A percentile compares a stretch with the other conserved stretches of the same genome.
These are phyloP conservation scores for Mycena chlorophos DNA, from an alignment of 768 basidiomycete species.

Conservation along the genomic window DNA sequence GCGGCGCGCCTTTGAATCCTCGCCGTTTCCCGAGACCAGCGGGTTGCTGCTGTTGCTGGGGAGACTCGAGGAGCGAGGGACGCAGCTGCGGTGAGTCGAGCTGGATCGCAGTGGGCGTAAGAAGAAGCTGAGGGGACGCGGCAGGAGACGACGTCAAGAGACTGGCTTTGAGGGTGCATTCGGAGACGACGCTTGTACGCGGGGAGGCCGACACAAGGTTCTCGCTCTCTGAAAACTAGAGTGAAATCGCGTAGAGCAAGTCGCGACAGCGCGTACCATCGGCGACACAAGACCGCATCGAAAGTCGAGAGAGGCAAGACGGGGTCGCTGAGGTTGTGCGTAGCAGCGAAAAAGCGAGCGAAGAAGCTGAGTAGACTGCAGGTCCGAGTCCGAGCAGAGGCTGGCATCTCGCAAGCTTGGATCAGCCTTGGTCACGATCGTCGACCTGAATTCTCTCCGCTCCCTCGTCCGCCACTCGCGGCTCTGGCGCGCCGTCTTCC, in stretches of 20 bases:
- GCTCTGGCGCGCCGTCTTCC: neutral
- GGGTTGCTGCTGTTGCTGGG: slow-evolving; percentile 8
- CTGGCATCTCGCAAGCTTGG: slow-evolving; percentile 6
- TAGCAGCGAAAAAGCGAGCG: neutral
- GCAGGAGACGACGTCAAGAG: slow-evolving; percentile 5
- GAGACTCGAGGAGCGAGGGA: slow-evolving; percentile 7
- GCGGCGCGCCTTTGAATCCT: slow-evolving; percentile 34
- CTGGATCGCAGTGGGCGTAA: slow-evolving; percentile 7
- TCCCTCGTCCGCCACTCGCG: neutral
- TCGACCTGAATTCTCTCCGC: neutral
- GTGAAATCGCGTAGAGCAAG: neutral
- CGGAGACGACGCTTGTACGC: neutral
- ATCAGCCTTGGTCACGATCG: neutral
- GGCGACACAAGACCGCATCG: too few species aligned
- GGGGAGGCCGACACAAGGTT: neutral
- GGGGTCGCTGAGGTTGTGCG: neutral
- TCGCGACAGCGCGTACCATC: neutral
- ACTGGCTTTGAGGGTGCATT: slow-evolving; percentile 4
- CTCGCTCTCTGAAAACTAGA: slow-evolving; percentile 7
- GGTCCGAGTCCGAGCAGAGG: neutral
- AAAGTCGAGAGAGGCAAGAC: slow-evolving; percentile 17
- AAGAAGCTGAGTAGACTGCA: slow-evolving; percentile 4
- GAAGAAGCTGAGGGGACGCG: slow-evolving; percentile 14
- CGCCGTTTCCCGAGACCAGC: slow-evolving; percentile 32
- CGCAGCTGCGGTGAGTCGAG: neutral